phyloP scores from a whole-genome alignment of 768 basidiomycete species.

The Leucocoprinus birnbaumii region DNA sequence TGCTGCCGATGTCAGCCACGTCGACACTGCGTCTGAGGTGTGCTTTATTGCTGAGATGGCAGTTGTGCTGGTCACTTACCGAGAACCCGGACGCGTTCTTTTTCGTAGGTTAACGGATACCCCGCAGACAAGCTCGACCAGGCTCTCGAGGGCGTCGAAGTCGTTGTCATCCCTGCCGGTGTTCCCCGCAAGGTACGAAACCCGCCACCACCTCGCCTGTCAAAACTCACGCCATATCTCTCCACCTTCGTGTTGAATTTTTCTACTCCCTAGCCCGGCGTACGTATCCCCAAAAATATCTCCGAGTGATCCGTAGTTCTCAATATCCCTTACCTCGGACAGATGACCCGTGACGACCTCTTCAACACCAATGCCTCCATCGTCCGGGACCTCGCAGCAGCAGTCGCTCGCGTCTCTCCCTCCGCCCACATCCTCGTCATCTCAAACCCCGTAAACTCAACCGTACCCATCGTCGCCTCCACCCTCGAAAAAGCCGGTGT shows the following conservation, averaged over 20 bases:
- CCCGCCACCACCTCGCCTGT: neutral
- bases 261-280: slow-evolving; percentile 61
- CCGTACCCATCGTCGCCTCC: slow-evolving; percentile 94
- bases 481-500: slow-evolving; percentile 90
- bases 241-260: no score
- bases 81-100: slow-evolving; percentile 11
- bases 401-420: slow-evolving; percentile 82
- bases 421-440: slow-evolving; percentile 95
- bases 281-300: slow-evolving; percentile 43
- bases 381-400: slow-evolving; percentile 91
- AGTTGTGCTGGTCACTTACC: neutral
- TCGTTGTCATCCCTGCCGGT: slow-evolving; percentile 98
- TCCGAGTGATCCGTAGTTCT: neutral
- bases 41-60: slow-evolving; percentile 23
- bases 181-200: slow-evolving; percentile 89
- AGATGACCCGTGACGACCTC: slow-evolving; percentile 97
- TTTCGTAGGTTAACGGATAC: slow-evolving; percentile 80
- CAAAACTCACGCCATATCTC: slow-evolving; percentile 15
- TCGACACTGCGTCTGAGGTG: slow-evolving; percentile 83
- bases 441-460: slow-evolving; percentile 98
- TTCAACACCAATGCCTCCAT: slow-evolving; percentile 99
- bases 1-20: slow-evolving; percentile 94
- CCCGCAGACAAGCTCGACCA: slow-evolving; percentile 85
- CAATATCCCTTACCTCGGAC: neutral
- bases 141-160: slow-evolving; percentile 86